Percentiles rank a stretch among this genome's conserved stretches.
These are phyloP conservation scores for Boletus sp. DNA, from an alignment of 768 basidiomycete genomes.

Conservation along the genomic window DNA sequence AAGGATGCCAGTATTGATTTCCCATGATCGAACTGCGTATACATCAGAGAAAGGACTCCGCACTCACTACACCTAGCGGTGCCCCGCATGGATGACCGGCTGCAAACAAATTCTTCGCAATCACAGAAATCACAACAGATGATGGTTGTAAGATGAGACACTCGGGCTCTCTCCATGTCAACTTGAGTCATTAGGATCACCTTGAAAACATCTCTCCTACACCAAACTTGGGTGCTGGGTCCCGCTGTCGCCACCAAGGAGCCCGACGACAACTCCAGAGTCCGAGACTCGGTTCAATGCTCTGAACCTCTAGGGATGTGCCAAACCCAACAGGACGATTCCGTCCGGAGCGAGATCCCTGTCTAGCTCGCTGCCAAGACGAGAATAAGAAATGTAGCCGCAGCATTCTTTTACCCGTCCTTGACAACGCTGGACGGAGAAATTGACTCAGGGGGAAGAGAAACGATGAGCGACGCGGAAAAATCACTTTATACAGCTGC, in stretches of 20 bases:
- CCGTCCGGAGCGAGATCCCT: background rate
- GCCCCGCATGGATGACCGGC: background rate
- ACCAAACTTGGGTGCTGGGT: background rate
- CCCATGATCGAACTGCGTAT: background rate
- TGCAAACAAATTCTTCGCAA: background rate
- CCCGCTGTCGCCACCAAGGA: background rate
- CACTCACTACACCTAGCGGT: too few species aligned
- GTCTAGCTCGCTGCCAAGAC: background rate
- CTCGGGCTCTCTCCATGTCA: background rate
- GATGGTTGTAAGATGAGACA: background rate
- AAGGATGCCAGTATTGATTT: background rate
- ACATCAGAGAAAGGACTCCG: background rate
- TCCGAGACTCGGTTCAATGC: background rate
- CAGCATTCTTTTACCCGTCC: too few species aligned
- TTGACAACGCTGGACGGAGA: background rate
- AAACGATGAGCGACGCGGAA: background rate
- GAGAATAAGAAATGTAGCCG: too few species aligned
- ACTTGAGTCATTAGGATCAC: background rate
- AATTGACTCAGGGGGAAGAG: background rate
- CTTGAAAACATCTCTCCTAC: background rate
- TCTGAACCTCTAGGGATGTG: background rate
- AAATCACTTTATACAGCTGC: background rate
- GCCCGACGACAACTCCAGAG: background rate
- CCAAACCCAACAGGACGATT: background rate
- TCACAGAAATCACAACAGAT: background rate